A percentile compares a stretch with the other conserved stretches of the same genome.
phyloP scores from a whole-genome alignment of 1,284 basidiomycete genomes.

The Agroathelia rolfsii region DNA sequence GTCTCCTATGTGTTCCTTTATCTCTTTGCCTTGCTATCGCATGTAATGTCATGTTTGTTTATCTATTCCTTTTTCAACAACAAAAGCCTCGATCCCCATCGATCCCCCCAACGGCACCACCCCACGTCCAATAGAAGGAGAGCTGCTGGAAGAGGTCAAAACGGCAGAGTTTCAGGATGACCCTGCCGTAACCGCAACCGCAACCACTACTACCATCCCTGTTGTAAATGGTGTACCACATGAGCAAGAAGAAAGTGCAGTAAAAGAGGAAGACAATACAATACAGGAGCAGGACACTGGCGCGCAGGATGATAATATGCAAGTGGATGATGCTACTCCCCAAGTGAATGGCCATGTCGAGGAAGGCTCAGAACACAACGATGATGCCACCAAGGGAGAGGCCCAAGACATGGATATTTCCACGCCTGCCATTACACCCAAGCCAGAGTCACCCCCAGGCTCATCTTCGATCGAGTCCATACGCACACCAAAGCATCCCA shows the following conservation, averaged over 20 bases:
- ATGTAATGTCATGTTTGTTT: conserved; percentile 1
- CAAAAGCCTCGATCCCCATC: conserved; percentile 37
- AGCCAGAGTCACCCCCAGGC: too few species aligned
- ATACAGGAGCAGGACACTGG: too few species aligned
- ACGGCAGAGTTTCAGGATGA: conserved; percentile 27
- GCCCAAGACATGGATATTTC: too few species aligned
- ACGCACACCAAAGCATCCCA: too few species aligned
- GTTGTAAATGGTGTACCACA: too few species aligned
- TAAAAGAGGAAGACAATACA: too few species aligned
- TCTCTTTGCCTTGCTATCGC: conserved; percentile 13
- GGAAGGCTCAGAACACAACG: conserved; percentile 24
- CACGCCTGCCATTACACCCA: too few species aligned
- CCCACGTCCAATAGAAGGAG: conserved; percentile 35
- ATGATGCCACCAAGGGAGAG: conserved; percentile 30
- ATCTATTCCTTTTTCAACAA: too few species aligned
- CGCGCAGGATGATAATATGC: conserved; percentile 48
- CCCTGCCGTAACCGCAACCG: too few species aligned
- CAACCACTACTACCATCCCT: too few species aligned
- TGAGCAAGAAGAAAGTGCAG: too few species aligned
- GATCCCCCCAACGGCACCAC: conserved; percentile 34
- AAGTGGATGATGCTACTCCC: conserved; percentile 20
- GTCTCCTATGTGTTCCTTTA: conserved; percentile 12
- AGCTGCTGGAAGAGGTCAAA: conserved; percentile 42
- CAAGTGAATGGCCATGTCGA: conserved; percentile 27
- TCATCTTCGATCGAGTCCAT: too few species aligned